Evolutionary conservation across 257 asterid genomes (phyloP), one percentile per base, ranked within the genome.

Genomic region (Thymus quinquecostatus): DNA sequence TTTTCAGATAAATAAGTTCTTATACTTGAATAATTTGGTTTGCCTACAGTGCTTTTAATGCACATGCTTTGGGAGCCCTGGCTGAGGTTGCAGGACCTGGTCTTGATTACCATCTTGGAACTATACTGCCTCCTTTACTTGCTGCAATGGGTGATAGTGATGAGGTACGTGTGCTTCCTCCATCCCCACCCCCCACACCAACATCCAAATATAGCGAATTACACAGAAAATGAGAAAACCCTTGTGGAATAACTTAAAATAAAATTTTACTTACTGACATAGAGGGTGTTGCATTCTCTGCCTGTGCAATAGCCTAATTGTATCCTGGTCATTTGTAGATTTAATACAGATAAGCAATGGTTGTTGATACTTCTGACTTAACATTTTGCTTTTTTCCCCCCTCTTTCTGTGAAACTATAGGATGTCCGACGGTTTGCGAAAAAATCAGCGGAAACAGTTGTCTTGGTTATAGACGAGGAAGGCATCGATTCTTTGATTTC

Each of bases 1-100:
- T 60, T 73, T 78, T 53, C 48, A n/a, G 56, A 21, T 59, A 32
- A 7, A 29, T 65, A 54, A 44, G 54, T 10, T 10, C 5, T 27
- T 56, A 50, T 65, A 71, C 73, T 45, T 8, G 51, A 58, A 56
- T 71, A 43, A 54, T 76, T 79, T 66, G 61, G 13, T 75, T 60
- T 77, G 30, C 73, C 69, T 77, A 64, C 87, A 95, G 99, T 47
- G 95, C 98, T 29, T 92, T 89, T 86, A 92, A 95, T 75, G 99
- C 99, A 9, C 99, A 95, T 86, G 99, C 99, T 77, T 81, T 95
- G 86, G 99, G 97, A 81, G 99, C 99, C 77, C 78, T 95, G 59
- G 99, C 99, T 11, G 97, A 88, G 75, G 99, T 91, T 82, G 99
- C 99, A 29, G 99, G 99, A 66, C 85, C 98, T 79, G 98, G 98